Evolutionary conservation across 139 green algal genomes (phyloP).

Genomic region (Axilococcus clingmanii): DNA sequence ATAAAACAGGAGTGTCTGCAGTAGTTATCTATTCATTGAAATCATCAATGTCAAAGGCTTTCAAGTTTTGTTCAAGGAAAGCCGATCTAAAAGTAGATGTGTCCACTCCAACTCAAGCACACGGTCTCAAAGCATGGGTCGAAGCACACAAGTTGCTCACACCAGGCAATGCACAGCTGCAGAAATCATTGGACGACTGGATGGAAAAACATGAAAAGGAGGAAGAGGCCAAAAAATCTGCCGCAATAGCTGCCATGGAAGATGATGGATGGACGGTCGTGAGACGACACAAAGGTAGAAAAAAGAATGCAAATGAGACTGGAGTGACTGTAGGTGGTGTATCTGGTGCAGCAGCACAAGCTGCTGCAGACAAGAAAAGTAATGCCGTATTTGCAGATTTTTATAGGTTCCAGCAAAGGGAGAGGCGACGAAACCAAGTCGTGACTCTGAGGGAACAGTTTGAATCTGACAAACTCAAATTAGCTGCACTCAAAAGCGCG

Average conservation of each 20-base stretch:
- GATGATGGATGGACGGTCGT: constrained; percentile 78
- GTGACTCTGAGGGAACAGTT: constrained; percentile 53
- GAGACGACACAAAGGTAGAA: constrained; percentile 50
- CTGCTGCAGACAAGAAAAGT: constrained; percentile 16
- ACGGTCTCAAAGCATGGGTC: constrained; percentile 56
- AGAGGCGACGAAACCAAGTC: constrained; percentile 52
- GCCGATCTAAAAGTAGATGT: constrained; percentile 11
- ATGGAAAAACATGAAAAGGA: constrained; percentile 47
- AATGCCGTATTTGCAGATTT: constrained; percentile 36
- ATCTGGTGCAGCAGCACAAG: constrained; percentile 28
- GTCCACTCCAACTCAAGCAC: constrained; percentile 5
- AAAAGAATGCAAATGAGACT: constrained; percentile 27
- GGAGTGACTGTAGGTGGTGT: constrained; percentile 41
- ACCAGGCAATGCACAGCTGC: constrained; percentile 21
- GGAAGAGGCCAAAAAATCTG: constrained; percentile 25
- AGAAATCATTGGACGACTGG: constrained; percentile 54
- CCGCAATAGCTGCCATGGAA: constrained; percentile 31
- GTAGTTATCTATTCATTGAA: constrained; percentile 39
- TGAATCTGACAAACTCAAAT: constrained; percentile 46
- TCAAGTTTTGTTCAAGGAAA: constrained; percentile 14
- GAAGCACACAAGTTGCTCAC: constrained; percentile 44
- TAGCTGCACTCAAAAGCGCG: constrained; percentile 39
- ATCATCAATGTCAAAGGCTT: constrained; percentile 1
- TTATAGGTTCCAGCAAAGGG: constrained; percentile 68
- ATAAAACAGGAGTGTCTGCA: constrained; percentile 40